These are phyloP conservation scores for Chloranthus sessilifolius DNA, from an alignment of 164 flowering plant species.

Conservation along the genomic window DNA sequence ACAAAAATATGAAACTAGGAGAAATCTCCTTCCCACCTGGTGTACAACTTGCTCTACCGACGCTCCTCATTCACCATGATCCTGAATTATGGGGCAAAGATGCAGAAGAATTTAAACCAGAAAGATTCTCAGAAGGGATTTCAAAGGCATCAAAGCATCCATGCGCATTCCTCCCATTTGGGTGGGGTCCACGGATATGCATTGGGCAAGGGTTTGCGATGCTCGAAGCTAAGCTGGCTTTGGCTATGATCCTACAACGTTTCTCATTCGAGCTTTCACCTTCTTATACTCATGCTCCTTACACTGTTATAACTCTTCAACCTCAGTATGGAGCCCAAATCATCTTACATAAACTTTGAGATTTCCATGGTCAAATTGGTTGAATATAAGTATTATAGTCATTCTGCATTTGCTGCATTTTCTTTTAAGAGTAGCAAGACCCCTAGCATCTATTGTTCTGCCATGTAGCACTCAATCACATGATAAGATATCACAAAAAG, in stretches of 20 bases:
- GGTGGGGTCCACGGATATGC: no score
- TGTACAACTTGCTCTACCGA: neutral
- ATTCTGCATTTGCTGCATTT: no score
- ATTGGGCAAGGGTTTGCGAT: neutral
- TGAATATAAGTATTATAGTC: no score
- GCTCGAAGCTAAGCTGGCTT: neutral
- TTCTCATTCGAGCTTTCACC: slow-evolving; percentile 2
- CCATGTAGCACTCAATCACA: no score
- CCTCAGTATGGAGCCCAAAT: no score
- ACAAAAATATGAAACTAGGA: neutral
- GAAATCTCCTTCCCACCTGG: neutral
- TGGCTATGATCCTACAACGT: neutral
- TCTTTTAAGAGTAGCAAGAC: no score
- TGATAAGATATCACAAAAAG: no score
- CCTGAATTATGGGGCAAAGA: slow-evolving; percentile 1
- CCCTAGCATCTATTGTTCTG: no score
- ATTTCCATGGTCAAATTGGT: no score
- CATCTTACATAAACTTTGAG: no score
- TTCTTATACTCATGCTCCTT: neutral
- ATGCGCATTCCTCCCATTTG: neutral
- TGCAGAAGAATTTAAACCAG: slow-evolving; percentile 1
- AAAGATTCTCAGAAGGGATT: neutral
- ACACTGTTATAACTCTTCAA: neutral
- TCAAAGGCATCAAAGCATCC: slow-evolving; percentile 2
- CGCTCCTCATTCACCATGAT: neutral